A percentile compares a stretch with the other conserved stretches of the same genome.
phyloP scores from a whole-genome alignment of 805 yeast species.

The Allodekkera sacchari region DNA sequence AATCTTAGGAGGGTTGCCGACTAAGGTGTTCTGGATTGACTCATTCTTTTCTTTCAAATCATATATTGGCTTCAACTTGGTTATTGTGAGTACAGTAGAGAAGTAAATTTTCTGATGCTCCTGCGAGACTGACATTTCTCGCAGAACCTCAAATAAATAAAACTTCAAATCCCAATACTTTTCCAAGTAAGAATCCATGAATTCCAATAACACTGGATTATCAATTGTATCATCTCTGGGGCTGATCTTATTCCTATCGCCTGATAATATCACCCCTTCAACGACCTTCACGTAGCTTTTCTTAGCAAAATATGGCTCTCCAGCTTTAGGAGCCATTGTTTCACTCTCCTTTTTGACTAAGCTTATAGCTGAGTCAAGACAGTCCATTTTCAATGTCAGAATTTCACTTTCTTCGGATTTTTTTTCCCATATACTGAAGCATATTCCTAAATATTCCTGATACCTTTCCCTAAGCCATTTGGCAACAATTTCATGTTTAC shows the following conservation, averaged over 20 bases:
- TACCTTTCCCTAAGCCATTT: constrained; percentile 60
- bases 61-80: constrained; percentile 23
- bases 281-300: constrained; percentile 37
- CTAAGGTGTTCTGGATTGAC: constrained; percentile 23
- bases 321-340: constrained; percentile 38
- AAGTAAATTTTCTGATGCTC: constrained; percentile 19
- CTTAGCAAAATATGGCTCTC: constrained; percentile 58
- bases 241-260: constrained; percentile 29
- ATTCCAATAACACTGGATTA: constrained; percentile 35
- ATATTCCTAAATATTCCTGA: constrained; percentile 37
- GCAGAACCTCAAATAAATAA: constrained; percentile 53
- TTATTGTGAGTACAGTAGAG: constrained; percentile 32
- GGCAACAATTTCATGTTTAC: constrained; percentile 42
- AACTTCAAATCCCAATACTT: constrained; percentile 72
- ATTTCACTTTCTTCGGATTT: constrained; percentile 22
- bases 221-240: constrained; percentile 33
- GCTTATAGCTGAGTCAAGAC: constrained; percentile 47
- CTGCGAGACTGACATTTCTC: constrained; percentile 12
- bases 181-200: constrained; percentile 43
- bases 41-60: constrained; percentile 28
- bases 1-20: constrained; percentile 37
- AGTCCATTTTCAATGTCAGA: constrained; percentile 43
- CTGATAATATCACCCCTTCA: constrained; percentile 21
- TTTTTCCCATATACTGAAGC: constrained; percentile 35
- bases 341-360: constrained; percentile 48